These are phyloP conservation scores for Entoloma clypeatum DNA, from an alignment of 1,284 basidiomycete species.

Conservation along the genomic window DNA sequence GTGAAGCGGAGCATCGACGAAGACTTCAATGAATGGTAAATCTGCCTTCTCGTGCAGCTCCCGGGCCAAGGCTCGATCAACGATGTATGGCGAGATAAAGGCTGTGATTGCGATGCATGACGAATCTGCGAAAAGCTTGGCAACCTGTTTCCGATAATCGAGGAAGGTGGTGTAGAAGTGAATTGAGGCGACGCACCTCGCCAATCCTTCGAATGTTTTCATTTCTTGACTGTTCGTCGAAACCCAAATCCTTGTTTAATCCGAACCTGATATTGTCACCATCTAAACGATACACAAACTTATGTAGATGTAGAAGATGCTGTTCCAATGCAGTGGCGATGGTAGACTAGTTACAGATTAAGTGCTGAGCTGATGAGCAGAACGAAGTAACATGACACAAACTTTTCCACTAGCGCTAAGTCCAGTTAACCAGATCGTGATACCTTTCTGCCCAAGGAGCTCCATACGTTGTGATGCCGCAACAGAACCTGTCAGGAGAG, in stretches of 20 bases:
- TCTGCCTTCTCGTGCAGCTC: constrained; percentile 73
- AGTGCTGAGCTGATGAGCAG: neutral
- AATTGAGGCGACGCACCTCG: constrained; percentile 56
- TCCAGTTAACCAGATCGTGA: constrained; percentile 95
- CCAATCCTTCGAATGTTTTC: constrained; percentile 98
- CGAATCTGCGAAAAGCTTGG: constrained; percentile 91
- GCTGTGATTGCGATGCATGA: constrained; percentile 87
- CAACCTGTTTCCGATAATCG: constrained; percentile 54
- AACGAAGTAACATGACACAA: constrained; percentile 14
- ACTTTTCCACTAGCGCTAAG: constrained; percentile 90
- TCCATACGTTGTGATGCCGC: constrained; percentile 60
- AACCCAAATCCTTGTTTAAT: constrained; percentile 97
- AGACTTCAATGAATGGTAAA: constrained; percentile 92
- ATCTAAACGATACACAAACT: constrained; percentile 90
- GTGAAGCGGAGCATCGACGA: constrained; percentile 86
- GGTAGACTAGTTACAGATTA: constrained; percentile 77
- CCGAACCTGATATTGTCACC: constrained; percentile 98
- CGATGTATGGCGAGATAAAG: constrained; percentile 97
- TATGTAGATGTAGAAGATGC: constrained; percentile 84
- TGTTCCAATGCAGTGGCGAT: constrained; percentile 97
- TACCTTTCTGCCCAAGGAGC: constrained; percentile 76
- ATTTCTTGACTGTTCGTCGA: constrained; percentile 90
- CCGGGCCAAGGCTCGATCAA: constrained; percentile 84
- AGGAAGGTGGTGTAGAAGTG: neutral
- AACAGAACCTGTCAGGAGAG: constrained; percentile 62